Evolutionary conservation across 2,329 filamentous ascomycete genomes (phyloP), one percentile per base, ranked within the genome.

Genomic region (Bipolaris sorokiniana): DNA sequence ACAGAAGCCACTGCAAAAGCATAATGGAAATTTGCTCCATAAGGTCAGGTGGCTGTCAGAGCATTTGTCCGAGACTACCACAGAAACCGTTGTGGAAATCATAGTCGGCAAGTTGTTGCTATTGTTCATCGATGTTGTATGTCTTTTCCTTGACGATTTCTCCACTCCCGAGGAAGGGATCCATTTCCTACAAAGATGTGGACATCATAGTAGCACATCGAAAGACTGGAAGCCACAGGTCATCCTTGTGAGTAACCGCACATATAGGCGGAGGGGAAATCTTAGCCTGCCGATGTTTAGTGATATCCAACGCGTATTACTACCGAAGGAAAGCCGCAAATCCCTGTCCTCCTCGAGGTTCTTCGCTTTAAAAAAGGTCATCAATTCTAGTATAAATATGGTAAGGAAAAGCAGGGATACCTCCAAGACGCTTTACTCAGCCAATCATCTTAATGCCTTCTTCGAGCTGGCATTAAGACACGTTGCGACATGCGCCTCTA

Each of bases 111-210:
- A n/a, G 31, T 48, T 64, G 18, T 42, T 64, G 10, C 48, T 64
- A 23, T 26, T 48, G 15, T 64, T 64, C 34, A 28, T 52, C 16
- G 15, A 64, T 20, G 42, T 64, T n/a, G 13, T 64, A n/a, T 64
- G 44, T 46, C 22, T 64, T 22, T 64, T 64, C 37, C 41, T 63
- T 18, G 52, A 64, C 28, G 22, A 64, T 42, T 64, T 64, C 40
- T 26, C 47, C 31, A 58, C 16, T 34, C 23, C 15, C 26, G 16
- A 63, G 33, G 31, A 58, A 22, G 51, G 46, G 1, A 15, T 61
- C 34, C 9, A 49, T n/a, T 57, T 50, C 28, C 33, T 63, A 7
- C 18, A 55, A 51, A 23, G 42, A 37, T 63, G 26, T 44, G 18
- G 13, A n/a, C n/a, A 38, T 44, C 7, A 55, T 49, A 41, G 31